Base-by-base conservation (phyloP, 1,284 basidiomycete genomes). In the Pholiota adiposa region DNA sequence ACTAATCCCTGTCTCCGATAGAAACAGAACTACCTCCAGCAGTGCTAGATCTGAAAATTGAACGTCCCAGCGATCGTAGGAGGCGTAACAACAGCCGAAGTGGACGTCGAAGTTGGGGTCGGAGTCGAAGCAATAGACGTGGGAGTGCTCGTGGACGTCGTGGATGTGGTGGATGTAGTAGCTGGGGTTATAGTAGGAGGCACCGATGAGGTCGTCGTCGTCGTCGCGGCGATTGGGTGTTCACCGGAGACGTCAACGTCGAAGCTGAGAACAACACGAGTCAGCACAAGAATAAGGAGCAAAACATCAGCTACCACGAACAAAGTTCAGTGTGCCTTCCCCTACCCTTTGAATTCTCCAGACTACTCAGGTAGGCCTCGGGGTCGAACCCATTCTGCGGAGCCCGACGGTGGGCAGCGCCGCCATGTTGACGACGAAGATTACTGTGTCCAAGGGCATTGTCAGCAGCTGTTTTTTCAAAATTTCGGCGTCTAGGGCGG, bases 311-410 rank as follows among this genome's bases (percentile, higher is more conserved):
- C n/a, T n/a, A n/a, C n/a, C 12, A 53, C 63, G 54, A 16, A 62
- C 63, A 41, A 1, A 61, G 7, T 29, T 51, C 46, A 9, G 60
- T 55, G 2, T 5, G 23, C 31, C 16, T n/a, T 40, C 19, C 38
- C 62, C 3, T n/a, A n/a, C n/a, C n/a, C n/a, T n/a, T 34, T 41
- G 7, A 2, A 5, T 19, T 23, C 21, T 41, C 16, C 25, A 48
- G 53, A 8, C 18, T 11, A 36, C 51, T 56, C 18, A 54, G 51
- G 29, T 53, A 50, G 29, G 60, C 56, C 14, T 52, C 57, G 50
- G 65, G 65, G 51, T 61, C 54, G 44, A 66, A 66, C 2, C 54
- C 65, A 36, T 54, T 41, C 58, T 66, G 65, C 8, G 60, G 58
- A 11, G 51, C 51, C 18, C 60, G 63, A 38, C 54, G 60, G 21